Evolutionary conservation across 1,284 basidiomycete genomes (phyloP), one percentile per base, ranked within the genome.

Genomic region (Sanghuangporus baumii): DNA sequence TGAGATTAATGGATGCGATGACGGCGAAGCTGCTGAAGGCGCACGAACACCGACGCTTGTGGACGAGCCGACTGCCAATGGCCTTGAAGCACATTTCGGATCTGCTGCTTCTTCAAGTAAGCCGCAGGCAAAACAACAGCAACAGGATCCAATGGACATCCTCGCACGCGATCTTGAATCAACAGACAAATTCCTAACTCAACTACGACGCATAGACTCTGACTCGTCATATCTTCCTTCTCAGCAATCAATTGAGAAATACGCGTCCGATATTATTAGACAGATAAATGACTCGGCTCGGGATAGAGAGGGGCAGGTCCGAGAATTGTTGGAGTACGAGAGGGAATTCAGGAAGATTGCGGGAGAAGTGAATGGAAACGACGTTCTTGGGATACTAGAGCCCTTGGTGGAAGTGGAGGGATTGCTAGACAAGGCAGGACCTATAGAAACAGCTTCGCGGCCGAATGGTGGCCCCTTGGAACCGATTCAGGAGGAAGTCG

Each of bases 341-440:
- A 81, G 89, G 61, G 89, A 93, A 73, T 85, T 93, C 69, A 81
- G 82, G 67, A 87, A 84, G 72, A 89, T 93, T 68, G 82, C 86
- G 3, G 83, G 82, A 11, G 88, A 91, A 72, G 81, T 89, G 31
- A 87, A 88, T 54, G 90, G 90, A 14, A 81, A 77, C 54, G 90
- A 93, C 58, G 82, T 83, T n/a, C 77, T 93, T 14, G 82, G 85
- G 6, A 79, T 79, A 65, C 74, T 93, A 60, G 89, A 91, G 26
- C 84, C 81, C 66, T 76, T 93, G 48, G 76, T 80, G 57, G 73
- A 74, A 16, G 69, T 81, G 50, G 79, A 81, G 8, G 80, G 82
- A 61, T 72, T 83, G 8, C 73, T 79, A 52, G 76, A 77, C 59
- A 76, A 78, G 50, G 67, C 71, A 37, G 66, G 68, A 34, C 61